Percentiles rank a stretch among this genome's conserved stretches.
Evolutionary conservation across 2,329 filamentous ascomycete species (phyloP).

Genomic region (Colletotrichum falcatum): DNA sequence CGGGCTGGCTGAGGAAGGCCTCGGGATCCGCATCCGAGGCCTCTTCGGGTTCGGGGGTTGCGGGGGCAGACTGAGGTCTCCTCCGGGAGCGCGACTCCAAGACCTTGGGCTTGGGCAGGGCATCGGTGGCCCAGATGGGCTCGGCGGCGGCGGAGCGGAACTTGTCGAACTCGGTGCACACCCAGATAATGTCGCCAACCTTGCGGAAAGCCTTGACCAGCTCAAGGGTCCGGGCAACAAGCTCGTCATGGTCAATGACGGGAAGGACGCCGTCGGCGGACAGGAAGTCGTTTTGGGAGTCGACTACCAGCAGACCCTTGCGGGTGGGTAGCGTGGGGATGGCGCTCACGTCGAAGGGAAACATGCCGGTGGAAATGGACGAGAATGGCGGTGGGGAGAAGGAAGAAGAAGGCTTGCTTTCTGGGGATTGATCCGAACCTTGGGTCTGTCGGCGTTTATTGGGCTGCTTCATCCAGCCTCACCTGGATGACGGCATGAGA

Average conservation of each 20-base stretch:
- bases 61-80: constrained; percentile 24
- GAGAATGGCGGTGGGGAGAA: constrained; percentile 1
- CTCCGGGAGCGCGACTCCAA: constrained; percentile 45
- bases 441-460: not conserved
- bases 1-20: constrained; percentile 59
- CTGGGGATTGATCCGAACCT: not conserved
- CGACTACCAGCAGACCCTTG: constrained; percentile 83
- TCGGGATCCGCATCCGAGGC: constrained; percentile 50
- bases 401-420: not conserved
- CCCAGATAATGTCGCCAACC: constrained; percentile 82
- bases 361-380: constrained; percentile 53
- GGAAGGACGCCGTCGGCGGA: constrained; percentile 74
- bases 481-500: not conserved
- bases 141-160: constrained; percentile 68
- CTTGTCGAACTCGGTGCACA: constrained; percentile 79
- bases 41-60: constrained; percentile 35
- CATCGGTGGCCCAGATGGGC: constrained; percentile 60
- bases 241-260: constrained; percentile 71
- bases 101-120: constrained; percentile 16
- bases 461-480: not conserved
- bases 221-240: constrained; percentile 73
- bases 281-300: constrained; percentile 92
- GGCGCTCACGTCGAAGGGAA: constrained; percentile 66
- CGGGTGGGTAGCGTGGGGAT: constrained; percentile 69
- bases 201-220: constrained; percentile 80